phyloP scores from a whole-genome alignment of 179 eudicot genomes.

The Silene coronaria region DNA sequence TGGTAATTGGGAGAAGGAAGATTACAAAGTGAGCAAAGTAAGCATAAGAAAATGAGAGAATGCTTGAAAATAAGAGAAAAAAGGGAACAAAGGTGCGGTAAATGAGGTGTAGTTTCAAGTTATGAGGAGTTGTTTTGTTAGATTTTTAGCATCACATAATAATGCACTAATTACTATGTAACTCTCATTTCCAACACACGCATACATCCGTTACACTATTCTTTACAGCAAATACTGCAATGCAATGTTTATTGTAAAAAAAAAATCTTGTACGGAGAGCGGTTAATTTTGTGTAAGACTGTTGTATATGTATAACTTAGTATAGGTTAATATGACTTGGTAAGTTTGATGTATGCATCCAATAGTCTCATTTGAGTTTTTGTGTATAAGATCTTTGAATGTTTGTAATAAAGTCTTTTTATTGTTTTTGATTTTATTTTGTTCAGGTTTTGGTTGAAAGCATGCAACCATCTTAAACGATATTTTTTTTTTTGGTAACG shows the following conservation, averaged over 20 bases:
- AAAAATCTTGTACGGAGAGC: too few species aligned
- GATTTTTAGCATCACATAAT: background rate
- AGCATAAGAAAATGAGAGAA: constrained; percentile 19
- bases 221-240: background rate
- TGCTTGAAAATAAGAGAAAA: constrained; percentile 26
- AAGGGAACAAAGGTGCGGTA: constrained; percentile 29
- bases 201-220: constrained; percentile 17
- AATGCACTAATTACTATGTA: constrained; percentile 18
- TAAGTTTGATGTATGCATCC: too few species aligned
- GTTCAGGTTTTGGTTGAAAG: too few species aligned
- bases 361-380: too few species aligned
- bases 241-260: background rate
- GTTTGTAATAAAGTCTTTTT: too few species aligned
- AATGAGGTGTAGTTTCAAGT: constrained; percentile 7
- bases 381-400: too few species aligned
- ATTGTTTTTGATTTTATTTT: too few species aligned
- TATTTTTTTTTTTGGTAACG: too few species aligned
- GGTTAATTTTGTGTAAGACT: too few species aligned
- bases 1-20: constrained; percentile 24
- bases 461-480: too few species aligned
- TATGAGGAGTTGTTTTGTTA: constrained; percentile 25
- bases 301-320: too few species aligned
- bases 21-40: constrained; percentile 37
- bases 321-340: too few species aligned
- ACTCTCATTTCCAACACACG: constrained; percentile 27